These are phyloP conservation scores for Mucuna pruriens DNA, from an alignment of 306 rosid genomes.

Conservation along the genomic window DNA sequence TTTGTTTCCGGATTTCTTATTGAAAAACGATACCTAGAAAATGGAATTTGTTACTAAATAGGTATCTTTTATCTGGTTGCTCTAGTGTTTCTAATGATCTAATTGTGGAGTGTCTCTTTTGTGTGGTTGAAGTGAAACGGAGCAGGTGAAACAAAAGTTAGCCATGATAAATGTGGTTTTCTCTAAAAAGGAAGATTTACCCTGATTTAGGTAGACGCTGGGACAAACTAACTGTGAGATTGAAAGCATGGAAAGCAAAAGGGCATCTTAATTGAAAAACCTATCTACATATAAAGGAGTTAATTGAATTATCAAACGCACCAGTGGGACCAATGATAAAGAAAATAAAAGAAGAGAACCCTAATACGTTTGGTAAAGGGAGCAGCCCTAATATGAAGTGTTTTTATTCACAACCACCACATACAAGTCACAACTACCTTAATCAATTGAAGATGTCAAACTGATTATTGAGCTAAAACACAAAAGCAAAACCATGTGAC, in stretches of 20 bases:
- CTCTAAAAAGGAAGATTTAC: conserved; percentile 8
- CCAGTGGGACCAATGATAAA: conserved; percentile 33
- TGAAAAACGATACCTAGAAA: not conserved
- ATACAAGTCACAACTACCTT: conserved; percentile 45
- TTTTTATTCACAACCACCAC: conserved; percentile 50
- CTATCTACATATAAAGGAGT: not conserved
- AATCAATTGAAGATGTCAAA: conserved; percentile 44
- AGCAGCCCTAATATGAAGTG: conserved; percentile 38
- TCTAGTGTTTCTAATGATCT: not conserved
- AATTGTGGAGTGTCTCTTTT: not conserved
- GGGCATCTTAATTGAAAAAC: not conserved
- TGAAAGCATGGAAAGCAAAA: conserved; percentile 30
- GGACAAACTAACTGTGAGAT: conserved; percentile 26
- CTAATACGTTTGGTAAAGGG: conserved; percentile 46
- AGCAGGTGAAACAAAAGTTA: conserved; percentile 14
- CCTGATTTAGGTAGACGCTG: not conserved
- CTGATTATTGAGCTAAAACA: conserved; percentile 37
- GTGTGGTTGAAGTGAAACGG: not conserved
- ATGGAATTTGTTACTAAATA: not conserved
- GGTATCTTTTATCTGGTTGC: not conserved
- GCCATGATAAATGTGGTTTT: not conserved
- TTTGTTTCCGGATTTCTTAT: not conserved
- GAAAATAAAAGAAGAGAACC: conserved; percentile 38
- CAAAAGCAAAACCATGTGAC: conserved; percentile 65
- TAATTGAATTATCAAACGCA: conserved; percentile 34